Conservation (phyloP, 768 basidiomycete species). For the Pleurotus citrinopileatus region DNA sequence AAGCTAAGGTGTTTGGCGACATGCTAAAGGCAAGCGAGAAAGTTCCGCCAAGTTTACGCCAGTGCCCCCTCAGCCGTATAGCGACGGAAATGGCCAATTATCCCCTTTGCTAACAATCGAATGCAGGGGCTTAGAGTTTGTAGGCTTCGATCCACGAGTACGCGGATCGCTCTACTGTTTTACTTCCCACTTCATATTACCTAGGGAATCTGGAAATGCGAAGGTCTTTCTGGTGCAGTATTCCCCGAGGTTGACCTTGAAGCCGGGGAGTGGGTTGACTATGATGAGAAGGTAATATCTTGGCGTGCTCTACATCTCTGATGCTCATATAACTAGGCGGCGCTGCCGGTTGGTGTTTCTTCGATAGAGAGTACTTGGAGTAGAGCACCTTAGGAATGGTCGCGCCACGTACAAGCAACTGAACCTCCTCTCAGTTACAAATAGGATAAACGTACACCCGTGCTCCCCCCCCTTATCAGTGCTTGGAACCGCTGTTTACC, state of each 20-base stretch:
- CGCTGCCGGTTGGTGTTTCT: constrained; percentile 68
- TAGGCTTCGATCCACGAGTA: constrained; percentile 72
- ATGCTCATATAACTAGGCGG: too few relatives aligned
- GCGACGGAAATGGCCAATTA: constrained; percentile 57
- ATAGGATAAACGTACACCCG: too few relatives aligned
- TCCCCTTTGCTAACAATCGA: constrained; percentile 71
- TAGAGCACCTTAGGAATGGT: constrained; percentile 43
- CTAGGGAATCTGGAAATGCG: constrained; percentile 79
- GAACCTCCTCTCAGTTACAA: background rate
- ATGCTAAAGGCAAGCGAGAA: constrained; percentile 61
- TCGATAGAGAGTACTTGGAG: constrained; percentile 64
- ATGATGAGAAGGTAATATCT: constrained; percentile 88
- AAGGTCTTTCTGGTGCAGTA: constrained; percentile 50
- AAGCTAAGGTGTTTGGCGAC: constrained; percentile 5
- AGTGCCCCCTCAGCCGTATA: constrained; percentile 51
- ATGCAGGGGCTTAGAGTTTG: constrained; percentile 85
- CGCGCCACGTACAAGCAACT: background rate
- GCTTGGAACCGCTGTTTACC: too few relatives aligned
- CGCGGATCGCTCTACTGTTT: constrained; percentile 15
- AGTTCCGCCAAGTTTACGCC: constrained; percentile 78
- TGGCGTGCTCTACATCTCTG: too few relatives aligned
- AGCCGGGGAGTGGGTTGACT: constrained; percentile 80
- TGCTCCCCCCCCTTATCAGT: too few relatives aligned
- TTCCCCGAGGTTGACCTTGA: constrained; percentile 68
- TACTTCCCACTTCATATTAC: background rate